Evolutionary conservation across 2,329 filamentous ascomycete species (phyloP), one percentile per base, ranked within the genome.

Genomic region (Fusarium aywerte): DNA sequence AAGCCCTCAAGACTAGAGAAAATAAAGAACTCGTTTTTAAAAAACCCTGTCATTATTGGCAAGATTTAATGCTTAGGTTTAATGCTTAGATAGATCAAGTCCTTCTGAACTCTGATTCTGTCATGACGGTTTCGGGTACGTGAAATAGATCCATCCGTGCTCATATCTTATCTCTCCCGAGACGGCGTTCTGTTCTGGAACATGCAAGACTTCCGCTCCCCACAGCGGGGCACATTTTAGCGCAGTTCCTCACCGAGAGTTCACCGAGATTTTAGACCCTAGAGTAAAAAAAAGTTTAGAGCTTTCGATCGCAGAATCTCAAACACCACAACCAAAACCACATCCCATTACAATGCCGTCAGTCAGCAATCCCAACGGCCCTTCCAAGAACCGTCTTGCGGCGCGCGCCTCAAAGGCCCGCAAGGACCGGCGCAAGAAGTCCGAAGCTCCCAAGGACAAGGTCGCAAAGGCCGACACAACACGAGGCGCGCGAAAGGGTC

Each of bases 281-380:
- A 51, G 32, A 23, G n/a, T 40, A 47, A 64, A 59, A 69, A 70
- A 70, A 68, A 44, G 36, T 39, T 58, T 12, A 12, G 59, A 44
- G n/a, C 65, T 3, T 55, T 33, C 43, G 23, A 38, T 58, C 59
- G 67, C 48, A 61, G 33, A 69, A 60, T 47, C 44, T 44, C 63
- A 51, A 60, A 47, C 45, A 40, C 44, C 29, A 59, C 45, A 43
- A 45, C 25, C 50, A 25, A 32, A 43, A 35, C 36, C 40, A 38
- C 18, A 53, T 7, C 16, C 35, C 49, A 20, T 23, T 49, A 73
- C 55, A 65, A 87, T 86, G 84, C 81, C 83, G 16, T 87, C 85
- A 45, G 82, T 86, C 70, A 84, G 84, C 67, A 88, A 87, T 78
- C 85, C 85, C 73, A 88, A 88, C 81, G 80, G 79, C 44, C 80